phyloP scores from a whole-genome alignment of 2,329 filamentous ascomycete genomes.

The Colletotrichum tabaci region DNA sequence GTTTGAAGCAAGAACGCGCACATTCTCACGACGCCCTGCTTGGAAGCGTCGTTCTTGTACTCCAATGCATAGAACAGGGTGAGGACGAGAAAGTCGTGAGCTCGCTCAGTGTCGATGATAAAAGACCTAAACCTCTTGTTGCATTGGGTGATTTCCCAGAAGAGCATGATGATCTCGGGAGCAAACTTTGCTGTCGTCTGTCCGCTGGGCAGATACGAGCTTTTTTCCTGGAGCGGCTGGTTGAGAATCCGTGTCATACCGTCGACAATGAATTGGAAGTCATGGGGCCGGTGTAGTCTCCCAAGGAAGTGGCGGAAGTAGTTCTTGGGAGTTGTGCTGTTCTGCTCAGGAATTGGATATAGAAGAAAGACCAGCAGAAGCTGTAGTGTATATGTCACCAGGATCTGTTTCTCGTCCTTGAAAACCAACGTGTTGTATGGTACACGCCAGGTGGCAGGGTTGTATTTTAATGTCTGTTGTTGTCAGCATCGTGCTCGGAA shows the following conservation, averaged over 20 bases:
- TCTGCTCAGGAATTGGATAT: conserved; percentile 88
- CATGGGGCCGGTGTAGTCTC: conserved; percentile 90
- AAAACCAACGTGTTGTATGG: conserved; percentile 95
- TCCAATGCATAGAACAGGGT: conserved; percentile 94
- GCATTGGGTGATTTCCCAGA: conserved; percentile 97
- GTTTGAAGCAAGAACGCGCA: conserved; percentile 98
- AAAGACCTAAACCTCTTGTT: conserved; percentile 98
- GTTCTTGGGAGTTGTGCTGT: conserved; percentile 82
- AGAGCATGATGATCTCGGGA: conserved; percentile 95
- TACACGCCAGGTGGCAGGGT: conserved; percentile 92
- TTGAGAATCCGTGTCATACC: conserved; percentile 94
- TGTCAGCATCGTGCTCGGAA: conserved; percentile 19
- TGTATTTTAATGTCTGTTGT: conserved; percentile 90
- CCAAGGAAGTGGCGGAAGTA: conserved; percentile 94
- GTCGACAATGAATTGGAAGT: conserved; percentile 97
- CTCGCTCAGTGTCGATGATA: conserved; percentile 94
- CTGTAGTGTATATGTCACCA: conserved; percentile 94
- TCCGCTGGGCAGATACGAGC: conserved; percentile 88
- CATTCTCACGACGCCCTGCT: conserved; percentile 95
- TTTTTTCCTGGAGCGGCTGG: conserved; percentile 90
- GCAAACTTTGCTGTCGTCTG: conserved; percentile 88
- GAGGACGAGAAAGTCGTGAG: conserved; percentile 92
- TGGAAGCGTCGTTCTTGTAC: conserved; percentile 86
- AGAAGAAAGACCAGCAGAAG: conserved; percentile 88
- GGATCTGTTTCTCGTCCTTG: conserved; percentile 89